phyloP scores from a whole-genome alignment of 805 yeast genomes.

The Cyberlindnera xylosilytica region DNA sequence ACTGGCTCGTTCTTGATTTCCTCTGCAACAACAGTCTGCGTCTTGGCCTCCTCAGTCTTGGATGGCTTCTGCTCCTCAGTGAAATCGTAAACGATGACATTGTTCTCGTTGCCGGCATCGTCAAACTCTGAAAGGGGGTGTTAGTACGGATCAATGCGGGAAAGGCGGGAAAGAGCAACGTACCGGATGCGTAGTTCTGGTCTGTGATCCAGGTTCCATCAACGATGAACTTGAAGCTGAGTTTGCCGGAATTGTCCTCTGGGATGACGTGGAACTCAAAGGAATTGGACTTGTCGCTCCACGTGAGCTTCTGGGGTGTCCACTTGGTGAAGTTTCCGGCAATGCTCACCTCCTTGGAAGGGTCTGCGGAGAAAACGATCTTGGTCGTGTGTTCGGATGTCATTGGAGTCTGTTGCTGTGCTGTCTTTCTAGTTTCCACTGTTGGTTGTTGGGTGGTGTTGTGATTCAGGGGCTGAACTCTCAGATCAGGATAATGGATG shows the following conservation, averaged over 20 bases:
- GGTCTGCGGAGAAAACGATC: slow-evolving; percentile 15
- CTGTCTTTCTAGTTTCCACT: background rate
- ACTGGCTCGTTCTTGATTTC: slow-evolving; percentile 21
- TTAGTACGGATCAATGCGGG: slow-evolving; percentile 14
- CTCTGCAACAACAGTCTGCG: slow-evolving; percentile 6
- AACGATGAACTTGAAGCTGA: slow-evolving; percentile 26
- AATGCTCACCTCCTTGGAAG: slow-evolving; percentile 25
- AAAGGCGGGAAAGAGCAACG: slow-evolving; percentile 2
- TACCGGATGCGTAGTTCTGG: slow-evolving; percentile 22
- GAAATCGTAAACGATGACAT: slow-evolving; percentile 28
- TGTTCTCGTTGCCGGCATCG: slow-evolving; percentile 35
- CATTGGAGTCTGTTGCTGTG: background rate
- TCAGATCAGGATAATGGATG: background rate
- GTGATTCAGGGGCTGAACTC: too few species aligned
- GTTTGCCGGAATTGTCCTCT: slow-evolving; percentile 19
- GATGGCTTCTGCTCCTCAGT: slow-evolving; percentile 1
- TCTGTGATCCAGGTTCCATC: slow-evolving; percentile 21
- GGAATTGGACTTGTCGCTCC: slow-evolving; percentile 1
- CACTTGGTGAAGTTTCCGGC: slow-evolving; percentile 39
- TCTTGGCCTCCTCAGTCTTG: slow-evolving; percentile 4
- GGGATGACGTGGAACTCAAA: slow-evolving; percentile 17
- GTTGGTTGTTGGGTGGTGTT: background rate
- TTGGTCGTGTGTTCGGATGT: background rate
- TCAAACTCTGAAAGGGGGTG: slow-evolving; percentile 31
- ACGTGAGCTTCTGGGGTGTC: slow-evolving; percentile 23